Conservation (phyloP, 106 monocot species). For the Allium sativum region DNA sequence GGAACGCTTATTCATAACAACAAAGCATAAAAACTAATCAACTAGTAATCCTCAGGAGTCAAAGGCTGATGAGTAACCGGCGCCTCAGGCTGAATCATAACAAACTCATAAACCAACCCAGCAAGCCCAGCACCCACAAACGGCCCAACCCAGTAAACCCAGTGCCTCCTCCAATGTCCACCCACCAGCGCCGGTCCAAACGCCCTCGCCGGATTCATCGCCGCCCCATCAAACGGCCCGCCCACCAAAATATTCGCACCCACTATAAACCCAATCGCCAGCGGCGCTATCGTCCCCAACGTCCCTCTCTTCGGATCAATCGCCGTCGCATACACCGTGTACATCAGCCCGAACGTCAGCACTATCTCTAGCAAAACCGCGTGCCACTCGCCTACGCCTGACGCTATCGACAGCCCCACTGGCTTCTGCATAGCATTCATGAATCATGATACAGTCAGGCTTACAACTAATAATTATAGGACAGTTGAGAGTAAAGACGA, state of each 20-base stretch:
- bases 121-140: conserved; percentile 60
- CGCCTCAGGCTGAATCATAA: conserved; percentile 43
- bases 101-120: conserved; percentile 70
- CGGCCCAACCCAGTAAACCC: conserved; percentile 87
- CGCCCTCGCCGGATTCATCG: conserved; percentile 84
- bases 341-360: conserved; percentile 69
- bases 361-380: conserved; percentile 62
- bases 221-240: conserved; percentile 76
- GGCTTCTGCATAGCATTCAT: conserved; percentile 41
- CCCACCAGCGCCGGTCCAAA: conserved; percentile 75
- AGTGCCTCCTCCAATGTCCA: conserved; percentile 69
- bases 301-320: conserved; percentile 72
- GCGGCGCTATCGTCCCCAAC: conserved; percentile 55
- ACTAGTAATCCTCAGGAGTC: conserved; percentile 75
- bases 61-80: conserved; percentile 59
- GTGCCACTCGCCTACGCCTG: conserved; percentile 39
- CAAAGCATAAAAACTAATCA: background rate
- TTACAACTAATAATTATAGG: background rate
- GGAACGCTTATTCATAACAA: background rate
- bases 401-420: conserved; percentile 37
- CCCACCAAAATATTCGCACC: conserved; percentile 78
- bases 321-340: conserved; percentile 63
- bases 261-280: conserved; percentile 61
- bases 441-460: too few species aligned
- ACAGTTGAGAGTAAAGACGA: background rate